These are phyloP conservation scores for Ogataea nitratoaversa DNA, from an alignment of 805 yeast species.

Conservation along the genomic window DNA sequence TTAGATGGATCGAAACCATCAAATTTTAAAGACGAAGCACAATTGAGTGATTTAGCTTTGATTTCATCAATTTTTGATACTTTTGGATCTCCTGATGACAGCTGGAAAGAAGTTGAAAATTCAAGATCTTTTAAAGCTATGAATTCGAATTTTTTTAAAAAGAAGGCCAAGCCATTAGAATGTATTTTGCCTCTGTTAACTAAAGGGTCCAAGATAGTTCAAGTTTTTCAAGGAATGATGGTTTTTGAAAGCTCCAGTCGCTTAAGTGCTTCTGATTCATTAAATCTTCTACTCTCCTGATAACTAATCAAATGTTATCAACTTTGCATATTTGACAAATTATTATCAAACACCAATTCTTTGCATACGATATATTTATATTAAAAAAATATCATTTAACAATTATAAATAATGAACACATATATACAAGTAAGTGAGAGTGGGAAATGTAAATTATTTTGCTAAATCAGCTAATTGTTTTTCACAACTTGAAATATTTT, in stretches of 20 bases:
- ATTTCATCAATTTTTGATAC: conserved; percentile 48
- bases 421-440: not conserved
- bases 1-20: conserved; percentile 31
- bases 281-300: conserved; percentile 4
- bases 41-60: conserved; percentile 53
- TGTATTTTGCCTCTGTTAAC: conserved; percentile 34
- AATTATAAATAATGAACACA: not conserved
- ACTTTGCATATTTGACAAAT: too few relatives aligned
- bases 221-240: conserved; percentile 41
- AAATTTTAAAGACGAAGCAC: conserved; percentile 36
- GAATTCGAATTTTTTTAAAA: conserved; percentile 24
- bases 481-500: conserved; percentile 46
- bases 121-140: conserved; percentile 33
- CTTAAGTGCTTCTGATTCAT: conserved; percentile 27
- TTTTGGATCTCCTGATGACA: conserved; percentile 61
- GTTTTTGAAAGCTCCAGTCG: conserved; percentile 35
- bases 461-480: conserved; percentile 26
- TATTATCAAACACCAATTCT: too few relatives aligned
- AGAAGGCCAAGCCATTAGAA: conserved; percentile 17
- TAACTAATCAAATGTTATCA: too few relatives aligned
- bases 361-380: too few relatives aligned
- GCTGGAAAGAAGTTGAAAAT: conserved; percentile 42
- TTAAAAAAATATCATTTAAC: too few relatives aligned
- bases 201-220: conserved; percentile 11
- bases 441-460: not conserved